phyloP scores from a whole-genome alignment of 169 alveolate genomes.

The Babesia ovis region DNA sequence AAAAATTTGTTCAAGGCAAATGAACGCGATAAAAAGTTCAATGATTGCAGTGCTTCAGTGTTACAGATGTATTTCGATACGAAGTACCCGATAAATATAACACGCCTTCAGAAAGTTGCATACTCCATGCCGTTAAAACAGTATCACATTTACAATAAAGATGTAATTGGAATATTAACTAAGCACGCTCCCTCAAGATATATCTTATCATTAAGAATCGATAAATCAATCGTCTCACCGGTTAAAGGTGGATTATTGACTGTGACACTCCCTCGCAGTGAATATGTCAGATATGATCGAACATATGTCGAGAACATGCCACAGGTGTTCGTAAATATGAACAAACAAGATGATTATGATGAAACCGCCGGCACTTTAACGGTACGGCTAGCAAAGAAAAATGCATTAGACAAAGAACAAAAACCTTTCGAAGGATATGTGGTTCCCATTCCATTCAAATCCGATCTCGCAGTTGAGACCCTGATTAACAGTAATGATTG shows the following conservation, averaged over 20 bases:
- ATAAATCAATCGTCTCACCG: background rate
- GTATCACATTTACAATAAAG: too few species aligned
- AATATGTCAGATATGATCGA: background rate
- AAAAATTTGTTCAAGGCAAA: background rate
- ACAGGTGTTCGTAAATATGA: too few species aligned
- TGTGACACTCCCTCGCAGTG: background rate
- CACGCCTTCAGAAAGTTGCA: too few species aligned
- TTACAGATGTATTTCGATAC: background rate
- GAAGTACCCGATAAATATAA: too few species aligned
- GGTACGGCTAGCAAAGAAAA: too few species aligned
- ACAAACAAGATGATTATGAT: background rate
- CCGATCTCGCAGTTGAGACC: background rate
- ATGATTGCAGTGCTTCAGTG: background rate
- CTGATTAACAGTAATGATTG: background rate
- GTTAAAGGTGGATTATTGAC: background rate
- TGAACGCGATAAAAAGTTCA: background rate
- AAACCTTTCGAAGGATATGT: background rate
- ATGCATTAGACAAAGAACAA: too few species aligned
- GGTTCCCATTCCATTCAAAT: conserved; percentile 4
- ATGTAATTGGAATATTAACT: too few species aligned
- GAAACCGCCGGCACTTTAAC: too few species aligned
- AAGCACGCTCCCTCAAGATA: too few species aligned
- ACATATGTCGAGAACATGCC: too few species aligned
- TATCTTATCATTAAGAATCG: background rate
- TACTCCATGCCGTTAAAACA: too few species aligned